Conservation (phyloP, 2,329 filamentous ascomycete species). For the Capronia epimyces region DNA sequence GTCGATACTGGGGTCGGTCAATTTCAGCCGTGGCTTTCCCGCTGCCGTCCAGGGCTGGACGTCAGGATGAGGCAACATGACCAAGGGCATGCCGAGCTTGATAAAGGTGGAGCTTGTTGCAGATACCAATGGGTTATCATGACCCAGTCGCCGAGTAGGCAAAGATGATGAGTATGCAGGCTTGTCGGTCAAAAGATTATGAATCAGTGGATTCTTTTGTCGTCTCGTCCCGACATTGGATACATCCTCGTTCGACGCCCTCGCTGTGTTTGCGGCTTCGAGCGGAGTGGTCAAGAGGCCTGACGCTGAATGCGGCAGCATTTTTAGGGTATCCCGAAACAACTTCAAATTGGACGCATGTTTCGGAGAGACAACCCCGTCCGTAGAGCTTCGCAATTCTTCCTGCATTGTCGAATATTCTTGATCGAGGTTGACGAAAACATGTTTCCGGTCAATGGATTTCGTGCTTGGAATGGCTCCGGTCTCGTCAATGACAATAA, state of each 20-base stretch:
- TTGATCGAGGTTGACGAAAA: constrained; percentile 91
- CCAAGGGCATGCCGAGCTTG: constrained; percentile 85
- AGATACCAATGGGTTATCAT: constrained; percentile 29
- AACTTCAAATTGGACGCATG: constrained; percentile 52
- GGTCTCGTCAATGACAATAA: constrained; percentile 81
- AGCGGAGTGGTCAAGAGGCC: constrained; percentile 81
- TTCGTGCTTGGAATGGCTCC: constrained; percentile 65
- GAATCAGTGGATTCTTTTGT: constrained; percentile 79
- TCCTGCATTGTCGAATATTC: constrained; percentile 67
- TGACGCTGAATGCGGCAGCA: constrained; percentile 79
- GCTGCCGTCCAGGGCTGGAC: constrained; percentile 63
- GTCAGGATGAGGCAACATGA: constrained; percentile 69
- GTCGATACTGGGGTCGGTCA: constrained; percentile 78
- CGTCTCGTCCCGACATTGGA: constrained; percentile 52
- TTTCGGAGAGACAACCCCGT: constrained; percentile 28
- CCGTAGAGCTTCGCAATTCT: constrained; percentile 47
- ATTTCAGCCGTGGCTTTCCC: constrained; percentile 56
- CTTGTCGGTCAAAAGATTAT: constrained; percentile 93
- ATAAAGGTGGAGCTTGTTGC: constrained; percentile 66
- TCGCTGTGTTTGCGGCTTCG: constrained; percentile 64
- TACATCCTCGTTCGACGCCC: constrained; percentile 30
- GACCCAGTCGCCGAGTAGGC: constrained; percentile 60
- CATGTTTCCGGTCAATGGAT: constrained; percentile 53
- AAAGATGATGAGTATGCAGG: constrained; percentile 88
- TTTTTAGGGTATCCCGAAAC: constrained; percentile 61